Conservation (phyloP, 768 basidiomycete species). For the Tephrocybe sp. region DNA sequence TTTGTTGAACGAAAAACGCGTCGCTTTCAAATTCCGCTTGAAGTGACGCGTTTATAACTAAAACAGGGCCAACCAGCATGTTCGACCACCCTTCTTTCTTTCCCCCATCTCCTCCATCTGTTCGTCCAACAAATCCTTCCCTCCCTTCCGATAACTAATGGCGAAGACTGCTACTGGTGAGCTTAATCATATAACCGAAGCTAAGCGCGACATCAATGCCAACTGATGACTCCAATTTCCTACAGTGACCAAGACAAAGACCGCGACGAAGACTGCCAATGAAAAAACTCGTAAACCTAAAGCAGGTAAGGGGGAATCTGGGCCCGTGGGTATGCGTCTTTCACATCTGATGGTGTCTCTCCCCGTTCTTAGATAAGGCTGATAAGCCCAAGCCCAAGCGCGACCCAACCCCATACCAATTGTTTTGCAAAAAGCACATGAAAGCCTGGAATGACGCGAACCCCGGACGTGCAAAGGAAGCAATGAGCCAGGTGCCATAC, state of each 20-base stretch:
- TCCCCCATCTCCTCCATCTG: slow-evolving; percentile 15
- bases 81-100: slow-evolving; percentile 13
- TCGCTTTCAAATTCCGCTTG: slow-evolving; percentile 14
- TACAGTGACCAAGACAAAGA: slow-evolving; percentile 50
- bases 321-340: slow-evolving; percentile 4
- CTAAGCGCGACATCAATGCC: slow-evolving; percentile 2
- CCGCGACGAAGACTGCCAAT: slow-evolving; percentile 54
- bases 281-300: slow-evolving; percentile 34
- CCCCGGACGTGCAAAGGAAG: slow-evolving; percentile 49
- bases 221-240: neutral
- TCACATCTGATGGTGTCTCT: neutral
- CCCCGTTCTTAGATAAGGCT: slow-evolving; percentile 26
- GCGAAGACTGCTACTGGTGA: slow-evolving; percentile 49
- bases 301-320: slow-evolving; percentile 23
- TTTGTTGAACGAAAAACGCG: slow-evolving; percentile 12
- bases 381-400: slow-evolving; percentile 56
- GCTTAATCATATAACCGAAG: slow-evolving; percentile 9
- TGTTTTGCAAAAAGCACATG: slow-evolving; percentile 55
- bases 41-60: slow-evolving; percentile 20
- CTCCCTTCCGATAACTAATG: slow-evolving; percentile 30
- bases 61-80: slow-evolving; percentile 13
- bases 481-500: slow-evolving; percentile 41
- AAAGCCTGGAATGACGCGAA: slow-evolving; percentile 55
- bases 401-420: slow-evolving; percentile 56
- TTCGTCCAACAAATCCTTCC: slow-evolving; percentile 13